A percentile compares a stretch with the other conserved stretches of the same genome.
Conservation (phyloP, 768 basidiomycete genomes). For the Lactarius hengduanensis region DNA sequence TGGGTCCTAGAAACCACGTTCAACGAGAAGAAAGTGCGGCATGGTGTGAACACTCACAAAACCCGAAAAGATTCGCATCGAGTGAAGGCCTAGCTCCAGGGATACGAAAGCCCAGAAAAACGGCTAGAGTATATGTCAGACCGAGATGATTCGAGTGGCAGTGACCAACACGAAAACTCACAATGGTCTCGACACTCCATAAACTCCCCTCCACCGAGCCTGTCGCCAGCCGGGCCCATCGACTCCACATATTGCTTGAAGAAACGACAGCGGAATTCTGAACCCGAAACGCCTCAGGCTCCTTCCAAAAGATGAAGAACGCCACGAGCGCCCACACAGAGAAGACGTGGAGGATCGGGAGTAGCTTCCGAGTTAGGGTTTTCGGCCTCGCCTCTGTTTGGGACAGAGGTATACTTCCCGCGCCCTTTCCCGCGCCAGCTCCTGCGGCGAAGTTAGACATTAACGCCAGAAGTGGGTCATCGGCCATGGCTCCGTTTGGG, state of each 20-base stretch:
- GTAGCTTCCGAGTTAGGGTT: constrained; percentile 54
- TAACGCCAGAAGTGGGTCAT: constrained; percentile 37
- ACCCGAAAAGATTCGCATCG: constrained; percentile 65
- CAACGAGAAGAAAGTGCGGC: neutral
- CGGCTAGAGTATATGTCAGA: constrained; percentile 44
- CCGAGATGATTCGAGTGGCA: neutral
- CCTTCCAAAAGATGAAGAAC: constrained; percentile 65
- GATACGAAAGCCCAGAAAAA: constrained; percentile 85
- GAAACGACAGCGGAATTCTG: constrained; percentile 38
- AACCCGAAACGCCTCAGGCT: constrained; percentile 52
- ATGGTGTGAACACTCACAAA: constrained; percentile 48
- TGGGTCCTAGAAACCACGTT: constrained; percentile 45
- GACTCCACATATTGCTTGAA: constrained; percentile 44
- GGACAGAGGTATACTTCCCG: constrained; percentile 2
- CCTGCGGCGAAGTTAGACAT: constrained; percentile 36
- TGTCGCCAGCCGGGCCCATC: constrained; percentile 60
- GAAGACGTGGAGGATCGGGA: constrained; percentile 65
- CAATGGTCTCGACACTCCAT: constrained; percentile 58
- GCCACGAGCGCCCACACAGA: constrained; percentile 63
- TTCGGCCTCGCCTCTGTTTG: constrained; percentile 32
- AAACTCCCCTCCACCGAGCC: constrained; percentile 36
- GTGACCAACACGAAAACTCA: constrained; percentile 37
- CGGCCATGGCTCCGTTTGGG: constrained; percentile 8
- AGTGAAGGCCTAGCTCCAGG: constrained; percentile 67
- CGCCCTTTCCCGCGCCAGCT: constrained; percentile 7